Conservation (phyloP, 768 basidiomycete genomes). For the Boletellus ananas region DNA sequence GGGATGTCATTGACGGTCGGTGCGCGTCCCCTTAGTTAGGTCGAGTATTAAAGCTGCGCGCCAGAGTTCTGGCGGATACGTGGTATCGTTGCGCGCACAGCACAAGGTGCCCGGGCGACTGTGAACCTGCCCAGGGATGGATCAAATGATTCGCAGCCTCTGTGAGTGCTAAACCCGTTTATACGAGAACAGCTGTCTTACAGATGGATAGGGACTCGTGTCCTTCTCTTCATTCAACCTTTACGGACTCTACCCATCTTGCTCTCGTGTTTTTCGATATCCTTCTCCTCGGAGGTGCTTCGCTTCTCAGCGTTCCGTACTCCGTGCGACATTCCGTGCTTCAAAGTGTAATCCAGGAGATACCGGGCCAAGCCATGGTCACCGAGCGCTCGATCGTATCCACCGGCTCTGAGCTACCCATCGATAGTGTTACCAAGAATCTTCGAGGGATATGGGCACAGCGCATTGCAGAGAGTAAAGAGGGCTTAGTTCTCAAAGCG, state of each 20-base stretch:
- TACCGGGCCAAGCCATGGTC: conserved; percentile 63
- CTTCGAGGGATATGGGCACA: conserved; percentile 48
- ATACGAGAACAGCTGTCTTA: conserved; percentile 5
- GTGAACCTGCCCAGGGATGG: conserved; percentile 18
- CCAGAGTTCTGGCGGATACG: conserved; percentile 77
- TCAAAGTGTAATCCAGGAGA: conserved; percentile 48
- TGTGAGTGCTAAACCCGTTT: conserved; percentile 10
- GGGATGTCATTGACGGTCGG: conserved; percentile 64
- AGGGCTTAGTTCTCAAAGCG: conserved; percentile 78
- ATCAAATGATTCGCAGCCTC: conserved; percentile 18
- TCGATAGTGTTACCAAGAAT: conserved; percentile 17
- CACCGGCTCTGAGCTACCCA: conserved; percentile 4
- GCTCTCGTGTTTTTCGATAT: conserved; percentile 88
- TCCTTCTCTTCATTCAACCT: conserved; percentile 40
- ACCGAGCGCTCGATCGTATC: conserved; percentile 51
- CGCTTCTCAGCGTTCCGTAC: conserved; percentile 56
- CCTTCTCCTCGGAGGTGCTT: conserved; percentile 60
- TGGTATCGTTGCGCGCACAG: conserved; percentile 54
- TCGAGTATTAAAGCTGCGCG: conserved; percentile 2
- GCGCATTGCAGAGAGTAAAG: conserved; percentile 50
- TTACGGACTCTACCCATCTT: conserved; percentile 49
- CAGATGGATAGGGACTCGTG: conserved; percentile 32
- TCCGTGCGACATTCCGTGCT: conserved; percentile 55
- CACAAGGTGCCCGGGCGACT: conserved; percentile 46
- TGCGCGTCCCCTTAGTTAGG: conserved; percentile 8